These are phyloP conservation scores for Gastrolobium villosum DNA, from an alignment of 306 rosid genomes.

Conservation along the genomic window DNA sequence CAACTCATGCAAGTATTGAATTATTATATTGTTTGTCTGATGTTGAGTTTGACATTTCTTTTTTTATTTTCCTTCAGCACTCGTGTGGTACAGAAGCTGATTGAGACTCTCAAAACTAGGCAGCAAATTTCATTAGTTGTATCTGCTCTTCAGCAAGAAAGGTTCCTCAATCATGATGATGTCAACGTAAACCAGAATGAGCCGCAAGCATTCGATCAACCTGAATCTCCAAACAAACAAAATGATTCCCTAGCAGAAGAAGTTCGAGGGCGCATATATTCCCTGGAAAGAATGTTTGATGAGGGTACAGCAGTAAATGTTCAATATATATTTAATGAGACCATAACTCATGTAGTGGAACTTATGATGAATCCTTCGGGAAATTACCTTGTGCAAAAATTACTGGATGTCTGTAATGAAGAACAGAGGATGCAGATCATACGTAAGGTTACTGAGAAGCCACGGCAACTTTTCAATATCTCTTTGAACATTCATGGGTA, in stretches of 20 bases:
- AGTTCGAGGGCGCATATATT: slow-evolving; percentile 53
- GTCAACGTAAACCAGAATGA: too few relatives aligned
- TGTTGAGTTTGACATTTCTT: slow-evolving; percentile 18
- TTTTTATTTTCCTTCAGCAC: slow-evolving; percentile 57
- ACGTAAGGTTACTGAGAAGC: slow-evolving; percentile 53
- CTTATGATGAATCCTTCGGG: slow-evolving; percentile 72
- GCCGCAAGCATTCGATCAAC: too few relatives aligned
- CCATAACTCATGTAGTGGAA: slow-evolving; percentile 59
- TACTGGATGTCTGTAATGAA: slow-evolving; percentile 67
- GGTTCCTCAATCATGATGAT: too few relatives aligned
- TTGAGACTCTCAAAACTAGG: slow-evolving; percentile 72
- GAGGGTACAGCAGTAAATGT: slow-evolving; percentile 57
- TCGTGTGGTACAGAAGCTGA: slow-evolving; percentile 75
- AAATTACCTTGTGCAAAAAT: slow-evolving; percentile 69
- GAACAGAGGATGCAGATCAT: slow-evolving; percentile 62
- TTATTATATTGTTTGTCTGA: slow-evolving; percentile 16
- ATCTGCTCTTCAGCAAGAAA: too few relatives aligned
- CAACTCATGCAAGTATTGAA: slow-evolving; percentile 35
- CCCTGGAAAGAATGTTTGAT: slow-evolving; percentile 56
- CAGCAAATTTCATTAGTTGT: slow-evolving; percentile 62
- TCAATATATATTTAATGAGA: slow-evolving; percentile 60
- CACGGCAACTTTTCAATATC: slow-evolving; percentile 63
- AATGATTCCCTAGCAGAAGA: too few relatives aligned
- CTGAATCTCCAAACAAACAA: too few relatives aligned
- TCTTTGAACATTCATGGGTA: slow-evolving; percentile 75